A percentile compares a stretch with the other conserved stretches of the same genome.
These are phyloP conservation scores for Pestalotiopsis sp. DNA, from an alignment of 2,329 filamentous ascomycete species.

Conservation along the genomic window DNA sequence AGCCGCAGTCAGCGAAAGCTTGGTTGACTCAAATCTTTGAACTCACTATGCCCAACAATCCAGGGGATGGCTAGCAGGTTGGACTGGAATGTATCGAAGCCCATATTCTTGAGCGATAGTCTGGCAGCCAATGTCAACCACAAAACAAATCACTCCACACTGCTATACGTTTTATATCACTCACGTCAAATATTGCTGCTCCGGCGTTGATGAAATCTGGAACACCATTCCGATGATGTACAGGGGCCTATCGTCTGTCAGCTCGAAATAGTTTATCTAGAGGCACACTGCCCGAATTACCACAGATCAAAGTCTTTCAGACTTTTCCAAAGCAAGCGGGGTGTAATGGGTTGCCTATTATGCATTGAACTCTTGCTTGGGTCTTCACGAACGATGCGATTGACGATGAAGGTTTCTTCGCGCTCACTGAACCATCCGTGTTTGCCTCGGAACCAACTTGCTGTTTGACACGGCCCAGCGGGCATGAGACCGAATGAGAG, in stretches of 20 bases:
- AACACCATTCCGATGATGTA: conserved; percentile 41
- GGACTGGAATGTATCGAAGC: conserved; percentile 19
- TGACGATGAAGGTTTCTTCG: conserved; percentile 64
- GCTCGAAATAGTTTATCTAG: not conserved
- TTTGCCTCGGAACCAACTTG: conserved; percentile 56
- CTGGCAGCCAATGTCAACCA: not conserved
- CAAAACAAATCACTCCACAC: not conserved
- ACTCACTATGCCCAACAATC: conserved; percentile 32
- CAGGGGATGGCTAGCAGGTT: conserved; percentile 56
- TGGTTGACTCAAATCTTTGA: not conserved
- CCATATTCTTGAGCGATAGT: conserved; percentile 33
- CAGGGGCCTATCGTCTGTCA: conserved; percentile 34
- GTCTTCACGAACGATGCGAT: conserved; percentile 53
- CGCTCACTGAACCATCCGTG: conserved; percentile 60
- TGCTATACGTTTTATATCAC: not conserved
- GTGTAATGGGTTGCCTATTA: conserved; percentile 55
- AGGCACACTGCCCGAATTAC: conserved; percentile 16
- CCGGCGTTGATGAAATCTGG: conserved; percentile 24
- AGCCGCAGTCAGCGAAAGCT: not conserved
- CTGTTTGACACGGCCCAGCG: conserved; percentile 48
- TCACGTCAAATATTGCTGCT: conserved; percentile 31
- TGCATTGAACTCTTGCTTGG: conserved; percentile 59
- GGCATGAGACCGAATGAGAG: conserved; percentile 47
- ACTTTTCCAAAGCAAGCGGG: conserved; percentile 45
- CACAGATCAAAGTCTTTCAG: conserved; percentile 58